Conservation (phyloP, 495 filamentous ascomycete genomes). For the Penicillium arizonense region DNA sequence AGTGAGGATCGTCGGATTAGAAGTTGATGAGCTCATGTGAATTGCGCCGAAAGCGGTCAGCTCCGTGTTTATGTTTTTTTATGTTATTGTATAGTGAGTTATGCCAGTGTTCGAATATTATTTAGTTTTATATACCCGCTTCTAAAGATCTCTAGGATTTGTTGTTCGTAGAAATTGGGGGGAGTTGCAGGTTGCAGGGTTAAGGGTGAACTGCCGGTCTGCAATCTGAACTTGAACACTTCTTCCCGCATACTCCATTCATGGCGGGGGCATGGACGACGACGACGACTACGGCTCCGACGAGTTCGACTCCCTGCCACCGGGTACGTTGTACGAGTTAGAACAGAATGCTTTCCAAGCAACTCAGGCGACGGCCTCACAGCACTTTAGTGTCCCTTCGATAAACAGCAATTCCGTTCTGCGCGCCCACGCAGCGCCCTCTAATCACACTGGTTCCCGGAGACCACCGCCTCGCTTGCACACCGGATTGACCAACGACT, state of each 20-base stretch:
- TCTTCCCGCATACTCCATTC: constrained; percentile 24
- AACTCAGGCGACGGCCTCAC: constrained; percentile 40
- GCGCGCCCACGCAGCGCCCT: constrained; percentile 4
- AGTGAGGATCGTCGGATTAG: constrained; percentile 18
- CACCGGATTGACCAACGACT: constrained; percentile 47
- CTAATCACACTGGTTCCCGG: constrained; percentile 16
- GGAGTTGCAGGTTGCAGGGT: no score
- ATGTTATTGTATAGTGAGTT: no score
- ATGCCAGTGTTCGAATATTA: no score
- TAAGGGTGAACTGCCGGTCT: neutral
- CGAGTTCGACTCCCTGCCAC: constrained; percentile 57
- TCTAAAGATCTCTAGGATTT: neutral
- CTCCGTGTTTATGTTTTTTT: neutral
- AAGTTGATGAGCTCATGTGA: constrained; percentile 27
- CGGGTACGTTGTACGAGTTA: constrained; percentile 49
- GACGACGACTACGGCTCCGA: constrained; percentile 67
- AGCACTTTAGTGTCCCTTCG: constrained; percentile 3
- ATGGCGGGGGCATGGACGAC: constrained; percentile 56
- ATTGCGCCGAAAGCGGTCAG: constrained; percentile 24
- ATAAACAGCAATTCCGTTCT: constrained; percentile 5
- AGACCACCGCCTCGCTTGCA: constrained; percentile 34
- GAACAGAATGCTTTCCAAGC: constrained; percentile 55
- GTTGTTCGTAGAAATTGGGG: no score
- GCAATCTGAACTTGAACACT: neutral
- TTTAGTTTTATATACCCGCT: neutral